Evolutionary conservation across 352 stramenopile genomes (phyloP).

Genomic region (Phytophthora cajani): DNA sequence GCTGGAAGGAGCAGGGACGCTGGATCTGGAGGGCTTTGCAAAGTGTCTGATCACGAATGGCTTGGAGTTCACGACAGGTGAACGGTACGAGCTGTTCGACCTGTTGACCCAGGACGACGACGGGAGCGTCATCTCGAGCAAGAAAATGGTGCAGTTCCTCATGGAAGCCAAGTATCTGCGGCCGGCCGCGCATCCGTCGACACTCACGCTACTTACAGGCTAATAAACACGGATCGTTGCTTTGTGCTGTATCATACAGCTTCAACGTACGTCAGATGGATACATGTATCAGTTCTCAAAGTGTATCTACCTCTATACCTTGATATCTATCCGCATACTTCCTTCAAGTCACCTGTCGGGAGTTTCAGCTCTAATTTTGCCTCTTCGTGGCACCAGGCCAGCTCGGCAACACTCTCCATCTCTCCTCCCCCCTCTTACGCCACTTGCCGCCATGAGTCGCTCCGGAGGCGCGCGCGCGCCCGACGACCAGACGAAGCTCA

Average conservation of each 20-base stretch:
- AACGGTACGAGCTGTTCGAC: conserved; percentile 68
- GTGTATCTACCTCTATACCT: neutral
- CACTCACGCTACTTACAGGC: neutral
- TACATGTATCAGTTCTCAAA: neutral
- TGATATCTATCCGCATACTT: neutral
- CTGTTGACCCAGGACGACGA: conserved; percentile 49
- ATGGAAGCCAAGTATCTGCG: conserved; percentile 41
- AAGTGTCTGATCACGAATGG: conserved; percentile 37
- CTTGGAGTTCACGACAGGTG: conserved; percentile 60
- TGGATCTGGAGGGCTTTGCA: conserved; percentile 55
- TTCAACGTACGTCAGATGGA: conserved; percentile 19
- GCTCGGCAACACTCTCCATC: conserved; percentile 14
- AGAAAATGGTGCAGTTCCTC: conserved; percentile 41
- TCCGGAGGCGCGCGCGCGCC: conserved; percentile 37
- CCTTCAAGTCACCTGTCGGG: neutral
- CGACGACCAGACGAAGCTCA: conserved; percentile 89
- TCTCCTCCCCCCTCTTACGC: neutral
- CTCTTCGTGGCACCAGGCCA: neutral
- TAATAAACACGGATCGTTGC: neutral
- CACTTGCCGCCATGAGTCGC: conserved; percentile 57
- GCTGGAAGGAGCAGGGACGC: conserved; percentile 21
- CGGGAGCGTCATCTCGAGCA: conserved; percentile 34
- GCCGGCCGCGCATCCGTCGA: neutral
- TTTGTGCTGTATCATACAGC: neutral
- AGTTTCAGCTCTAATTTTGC: neutral